A percentile compares a stretch with the other conserved stretches of the same genome.
These are phyloP conservation scores for Jamesozyma piceae DNA, from an alignment of 805 yeast genomes.

Conservation along the genomic window DNA sequence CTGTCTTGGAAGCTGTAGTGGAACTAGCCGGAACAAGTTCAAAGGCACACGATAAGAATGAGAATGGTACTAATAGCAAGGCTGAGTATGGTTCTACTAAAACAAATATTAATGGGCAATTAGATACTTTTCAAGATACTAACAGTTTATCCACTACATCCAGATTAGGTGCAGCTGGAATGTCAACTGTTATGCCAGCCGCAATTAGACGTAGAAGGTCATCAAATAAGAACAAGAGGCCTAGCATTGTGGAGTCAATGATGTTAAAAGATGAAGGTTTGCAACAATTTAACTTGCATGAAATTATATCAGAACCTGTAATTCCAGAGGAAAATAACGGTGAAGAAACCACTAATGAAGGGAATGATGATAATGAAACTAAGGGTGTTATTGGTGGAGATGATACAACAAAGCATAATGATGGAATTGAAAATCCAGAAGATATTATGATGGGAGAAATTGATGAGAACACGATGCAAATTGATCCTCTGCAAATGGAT, in stretches of 20 bases:
- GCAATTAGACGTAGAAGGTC: conserved; percentile 21
- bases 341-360: conserved; percentile 3
- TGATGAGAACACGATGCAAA: conserved; percentile 4
- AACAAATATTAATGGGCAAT: not conserved
- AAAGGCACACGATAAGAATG: not conserved
- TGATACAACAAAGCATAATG: conserved; percentile 2
- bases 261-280: conserved; percentile 29
- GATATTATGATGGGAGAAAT: conserved; percentile 2
- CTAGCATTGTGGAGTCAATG: conserved; percentile 25
- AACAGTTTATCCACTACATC: not conserved
- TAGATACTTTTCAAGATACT: not conserved
- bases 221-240: conserved; percentile 22
- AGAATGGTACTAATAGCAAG: not conserved
- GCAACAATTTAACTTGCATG: conserved; percentile 27
- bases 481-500: conserved; percentile 3
- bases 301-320: conserved; percentile 24
- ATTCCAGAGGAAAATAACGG: conserved; percentile 4
- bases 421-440: conserved; percentile 1
- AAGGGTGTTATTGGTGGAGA: conserved; percentile 2
- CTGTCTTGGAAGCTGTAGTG: conserved; percentile 10
- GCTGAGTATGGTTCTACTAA: not conserved
- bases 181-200: not conserved
- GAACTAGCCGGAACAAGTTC: not conserved
- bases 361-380: conserved; percentile 8
- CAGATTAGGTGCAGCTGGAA: not conserved